A percentile compares a stretch with the other conserved stretches of the same genome.
Evolutionary conservation across 2,329 filamentous ascomycete genomes (phyloP).

Genomic region (Hypoxylon rubiginosum): DNA sequence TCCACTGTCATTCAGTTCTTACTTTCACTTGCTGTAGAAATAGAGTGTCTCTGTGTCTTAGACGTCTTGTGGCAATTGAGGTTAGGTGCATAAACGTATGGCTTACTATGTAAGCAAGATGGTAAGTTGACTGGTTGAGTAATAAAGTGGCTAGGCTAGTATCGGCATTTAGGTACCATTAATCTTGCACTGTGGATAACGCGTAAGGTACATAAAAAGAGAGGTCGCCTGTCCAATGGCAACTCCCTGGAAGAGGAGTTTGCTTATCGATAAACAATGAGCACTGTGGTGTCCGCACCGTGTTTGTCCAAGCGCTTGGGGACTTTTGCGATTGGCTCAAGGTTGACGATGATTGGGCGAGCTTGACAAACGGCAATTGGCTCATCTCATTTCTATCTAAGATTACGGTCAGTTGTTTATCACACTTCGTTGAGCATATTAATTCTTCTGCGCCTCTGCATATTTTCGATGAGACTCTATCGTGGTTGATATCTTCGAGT

Average conservation of each 20-base stretch:
- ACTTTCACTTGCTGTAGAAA: conserved; percentile 2
- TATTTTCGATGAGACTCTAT: neutral
- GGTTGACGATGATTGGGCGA: conserved; percentile 15
- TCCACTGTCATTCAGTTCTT: neutral
- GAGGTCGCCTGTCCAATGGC: conserved; percentile 23
- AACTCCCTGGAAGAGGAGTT: neutral
- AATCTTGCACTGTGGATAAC: conserved; percentile 17
- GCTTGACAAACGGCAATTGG: conserved; percentile 15
- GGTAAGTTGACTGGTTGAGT: no score
- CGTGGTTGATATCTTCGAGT: neutral
- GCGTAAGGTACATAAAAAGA: conserved; percentile 20
- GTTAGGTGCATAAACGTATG: neutral
- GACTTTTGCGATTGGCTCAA: conserved; percentile 11
- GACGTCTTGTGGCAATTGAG: neutral
- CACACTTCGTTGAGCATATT: neutral
- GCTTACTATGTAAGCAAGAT: no score
- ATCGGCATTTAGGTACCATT: neutral
- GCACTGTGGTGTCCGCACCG: conserved; percentile 25
- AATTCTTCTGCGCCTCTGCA: neutral
- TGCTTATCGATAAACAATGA: conserved; percentile 4
- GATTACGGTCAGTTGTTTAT: neutral
- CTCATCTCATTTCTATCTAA: conserved; percentile 2
- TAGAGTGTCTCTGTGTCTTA: neutral
- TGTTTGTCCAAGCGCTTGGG: conserved; percentile 32
- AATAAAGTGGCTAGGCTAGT: neutral